Percentiles rank a stretch among this genome's conserved stretches.
Evolutionary conservation across 352 stramenopile species (phyloP).

Genomic region (Blastocystis sp.): DNA sequence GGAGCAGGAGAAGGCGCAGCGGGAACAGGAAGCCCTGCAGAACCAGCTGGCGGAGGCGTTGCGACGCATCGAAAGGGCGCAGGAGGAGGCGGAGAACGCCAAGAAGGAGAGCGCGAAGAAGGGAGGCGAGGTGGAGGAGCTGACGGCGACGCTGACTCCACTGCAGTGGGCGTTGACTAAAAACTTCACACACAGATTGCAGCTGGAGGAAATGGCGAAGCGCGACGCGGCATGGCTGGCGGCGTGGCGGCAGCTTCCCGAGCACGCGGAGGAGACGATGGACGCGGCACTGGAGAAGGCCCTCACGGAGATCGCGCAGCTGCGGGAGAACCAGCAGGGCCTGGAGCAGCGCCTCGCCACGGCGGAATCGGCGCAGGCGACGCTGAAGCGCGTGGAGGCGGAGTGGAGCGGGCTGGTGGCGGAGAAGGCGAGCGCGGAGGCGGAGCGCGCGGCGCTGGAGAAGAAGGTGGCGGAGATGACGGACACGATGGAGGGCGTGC

Average conservation of each 20-base stretch:
- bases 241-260: not conserved
- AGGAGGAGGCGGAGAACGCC: constrained; percentile 11
- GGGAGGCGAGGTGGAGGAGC: not conserved
- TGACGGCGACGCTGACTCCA: not conserved
- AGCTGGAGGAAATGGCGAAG: not conserved
- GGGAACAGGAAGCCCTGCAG: constrained; percentile 49
- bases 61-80: not conserved
- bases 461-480: constrained; percentile 1
- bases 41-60: constrained; percentile 10
- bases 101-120: not conserved
- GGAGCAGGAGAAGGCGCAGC: constrained; percentile 18
- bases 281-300: not conserved
- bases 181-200: not conserved
- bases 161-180: not conserved
- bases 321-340: not conserved
- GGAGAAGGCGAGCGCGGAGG: not conserved
- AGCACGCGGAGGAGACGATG: constrained; percentile 32
- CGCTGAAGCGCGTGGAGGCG: not conserved
- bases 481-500: not conserved
- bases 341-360: constrained; percentile 35
- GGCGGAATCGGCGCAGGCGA: not conserved
- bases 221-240: constrained; percentile 46
- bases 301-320: not conserved
- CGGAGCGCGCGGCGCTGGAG: not conserved
- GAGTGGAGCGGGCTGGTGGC: not conserved